A percentile compares a stretch with the other conserved stretches of the same genome.
Evolutionary conservation across 1,284 basidiomycete species (phyloP).

Genomic region (Leccinum angustisporum): DNA sequence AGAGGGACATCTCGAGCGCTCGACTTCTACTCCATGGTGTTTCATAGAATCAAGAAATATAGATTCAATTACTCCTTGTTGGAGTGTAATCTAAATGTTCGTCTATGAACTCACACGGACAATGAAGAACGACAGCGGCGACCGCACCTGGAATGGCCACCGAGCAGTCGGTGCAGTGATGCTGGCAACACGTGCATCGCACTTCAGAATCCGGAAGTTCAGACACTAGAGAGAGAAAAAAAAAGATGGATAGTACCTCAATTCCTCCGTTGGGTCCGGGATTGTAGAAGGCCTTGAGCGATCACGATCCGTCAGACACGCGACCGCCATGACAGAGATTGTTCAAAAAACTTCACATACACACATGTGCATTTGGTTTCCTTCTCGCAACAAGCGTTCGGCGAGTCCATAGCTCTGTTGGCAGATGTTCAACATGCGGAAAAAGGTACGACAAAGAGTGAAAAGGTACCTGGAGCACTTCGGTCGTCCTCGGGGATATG

Average conservation of each 20-base stretch:
- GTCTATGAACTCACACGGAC: neutral
- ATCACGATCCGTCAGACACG: neutral
- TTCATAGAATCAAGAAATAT: constrained; percentile 65
- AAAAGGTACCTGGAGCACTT: neutral
- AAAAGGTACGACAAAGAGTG: neutral
- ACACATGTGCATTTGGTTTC: constrained; percentile 65
- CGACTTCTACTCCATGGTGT: constrained; percentile 50
- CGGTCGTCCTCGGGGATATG: neutral
- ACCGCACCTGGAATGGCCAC: constrained; percentile 62
- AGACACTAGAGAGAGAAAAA: neutral
- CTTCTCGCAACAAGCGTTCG: constrained; percentile 63
- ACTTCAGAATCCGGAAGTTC: constrained; percentile 33
- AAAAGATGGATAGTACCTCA: constrained; percentile 38
- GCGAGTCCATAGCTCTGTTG: constrained; percentile 70
- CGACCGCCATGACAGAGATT: constrained; percentile 35
- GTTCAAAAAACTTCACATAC: constrained; percentile 39
- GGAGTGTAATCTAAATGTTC: constrained; percentile 52
- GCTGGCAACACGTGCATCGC: constrained; percentile 58
- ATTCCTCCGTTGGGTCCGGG: constrained; percentile 60
- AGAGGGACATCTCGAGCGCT: constrained; percentile 53
- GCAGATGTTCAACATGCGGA: neutral
- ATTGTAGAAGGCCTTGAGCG: constrained; percentile 65
- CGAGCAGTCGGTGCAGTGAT: constrained; percentile 57
- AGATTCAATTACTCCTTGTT: constrained; percentile 70
- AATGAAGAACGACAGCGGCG: neutral